Evolutionary conservation across 495 filamentous ascomycete genomes (phyloP).

Genomic region (Hypomontagnella submonticulosa): DNA sequence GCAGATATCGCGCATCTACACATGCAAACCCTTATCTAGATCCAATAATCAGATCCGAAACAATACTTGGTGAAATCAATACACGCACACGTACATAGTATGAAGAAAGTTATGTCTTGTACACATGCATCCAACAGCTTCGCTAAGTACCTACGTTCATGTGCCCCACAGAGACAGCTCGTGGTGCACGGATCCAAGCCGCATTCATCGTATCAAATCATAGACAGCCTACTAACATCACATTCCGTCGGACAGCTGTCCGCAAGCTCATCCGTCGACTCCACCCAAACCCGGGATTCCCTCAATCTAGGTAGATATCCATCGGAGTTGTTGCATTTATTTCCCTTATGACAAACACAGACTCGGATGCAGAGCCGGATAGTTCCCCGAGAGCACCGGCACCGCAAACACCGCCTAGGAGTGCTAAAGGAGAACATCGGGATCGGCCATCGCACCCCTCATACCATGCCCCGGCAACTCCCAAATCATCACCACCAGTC

Average conservation of each 20-base stretch:
- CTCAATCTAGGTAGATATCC: constrained; percentile 20
- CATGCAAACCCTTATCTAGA: constrained; percentile 2
- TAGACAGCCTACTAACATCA: constrained; percentile 7
- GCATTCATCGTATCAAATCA: constrained; percentile 3
- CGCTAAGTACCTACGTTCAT: too few species aligned
- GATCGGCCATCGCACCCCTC: constrained; percentile 12
- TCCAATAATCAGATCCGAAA: background rate
- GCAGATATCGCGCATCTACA: constrained; percentile 8
- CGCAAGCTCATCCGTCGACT: constrained; percentile 20
- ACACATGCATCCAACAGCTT: too few species aligned
- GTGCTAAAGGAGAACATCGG: constrained; percentile 21
- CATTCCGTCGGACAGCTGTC: constrained; percentile 22
- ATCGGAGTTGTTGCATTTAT: background rate
- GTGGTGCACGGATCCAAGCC: constrained; percentile 20
- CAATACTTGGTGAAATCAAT: background rate
- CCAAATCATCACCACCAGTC: constrained; percentile 37
- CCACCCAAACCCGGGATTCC: constrained; percentile 30
- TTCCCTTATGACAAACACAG: constrained; percentile 31
- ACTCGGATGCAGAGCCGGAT: constrained; percentile 40
- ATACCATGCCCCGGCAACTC: constrained; percentile 32
- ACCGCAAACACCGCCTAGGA: constrained; percentile 36
- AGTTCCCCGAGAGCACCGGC: constrained; percentile 29
- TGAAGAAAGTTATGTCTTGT: too few species aligned
- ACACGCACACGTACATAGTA: constrained; percentile 5
- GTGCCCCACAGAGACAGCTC: background rate